Base-by-base conservation (phyloP, 768 basidiomycete species). In the Tephrocybe sp. region DNA sequence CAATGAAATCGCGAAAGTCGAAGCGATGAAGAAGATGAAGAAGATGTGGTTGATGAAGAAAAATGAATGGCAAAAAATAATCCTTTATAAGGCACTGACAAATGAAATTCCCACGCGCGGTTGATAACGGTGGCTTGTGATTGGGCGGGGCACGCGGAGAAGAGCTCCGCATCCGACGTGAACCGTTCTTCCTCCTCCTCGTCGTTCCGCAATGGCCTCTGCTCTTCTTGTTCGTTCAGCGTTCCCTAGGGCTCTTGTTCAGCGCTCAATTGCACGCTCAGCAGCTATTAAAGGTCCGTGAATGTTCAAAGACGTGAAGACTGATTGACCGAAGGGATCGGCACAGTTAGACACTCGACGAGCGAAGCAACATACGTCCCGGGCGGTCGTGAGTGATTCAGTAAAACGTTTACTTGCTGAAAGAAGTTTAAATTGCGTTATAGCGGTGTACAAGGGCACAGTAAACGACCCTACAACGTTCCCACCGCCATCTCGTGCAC, bases 401-500 rank as follows among this genome's bases (percentile, higher is more conserved):
- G 2, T 34, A 5, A 36, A 27, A 12, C 0, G 3, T 16, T 15
- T 38, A 2, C 18, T 25, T 32, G 15, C 7, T 26, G 5, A 52
- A 21, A 9, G 27, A 30, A 12, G 24, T 11, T 12, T 19, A 18
- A 9, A 26, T 12, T 21, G 34, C 34, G 18, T 32, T 13, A 24
- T 54, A 92, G 93, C 94, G 51, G 80, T 97, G 62, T 82, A 87
- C 72, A 82, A 83, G 65, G 97, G 96, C 43, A 89, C 92, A 25
- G 94, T 93, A 52, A 98, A 99, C 71, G 97, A 99, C 66, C 89
- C 95, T 1, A 93, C 90, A 2, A 73, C 84, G 8, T 98, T 96
- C 75, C 95, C 96, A 18, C 66, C 84, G 4, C 82, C 93, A 4
- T 87, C 82, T 51, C 86, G 80, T 63, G 68, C 81, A 1, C 89